Evolutionary conservation across 2,329 filamentous ascomycete species (phyloP), one percentile per base, ranked within the genome.

Genomic region (Penicillium sp.): DNA sequence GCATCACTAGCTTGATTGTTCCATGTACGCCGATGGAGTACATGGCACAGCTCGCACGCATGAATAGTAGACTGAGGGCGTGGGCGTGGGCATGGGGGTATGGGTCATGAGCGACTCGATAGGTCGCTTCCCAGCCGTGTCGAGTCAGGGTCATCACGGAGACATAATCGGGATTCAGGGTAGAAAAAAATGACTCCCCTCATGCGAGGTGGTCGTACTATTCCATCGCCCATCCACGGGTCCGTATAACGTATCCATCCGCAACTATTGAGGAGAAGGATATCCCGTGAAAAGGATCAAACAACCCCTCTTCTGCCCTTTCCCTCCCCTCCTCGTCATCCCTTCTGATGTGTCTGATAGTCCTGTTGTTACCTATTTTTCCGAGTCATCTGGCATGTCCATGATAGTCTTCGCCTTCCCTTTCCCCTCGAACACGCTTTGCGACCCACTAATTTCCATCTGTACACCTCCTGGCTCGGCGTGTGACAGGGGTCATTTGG

Each of bases 401-500:
- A 22, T 22, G 19, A 22, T 22, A 22, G 19, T 22, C 1, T 49
- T 28, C 26, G 40, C 35, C 30, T 25, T 59, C 26, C 22, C 35
- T 22, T 25, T 59, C 59, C 51, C 58, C 63, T 64, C 48, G 48
- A 51, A 51, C 28, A 51, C 30, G 48, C 48, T 51, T 25, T n/a
- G 48, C 48, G 48, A 51, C 54, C 51, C 51, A 58, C 56, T 52
- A 58, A 10, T n/a, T n/a, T n/a, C 25, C 45, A 43, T 43, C 26
- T 46, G 43, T 28, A 46, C 35, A 46, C 35, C 56, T 60, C 61
- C 61, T 60, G 61, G 54, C 56, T 46, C 49, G 60, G 55, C 60
- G 61, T 67, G 61, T 68, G 60, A 68, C 66, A 67, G 65, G 65
- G 57, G 46, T 62, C 58, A 60, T 62, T 64, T 64, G 63, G 61